Evolutionary conservation across 805 yeast genomes (phyloP), one percentile per base, ranked within the genome.

Genomic region (Kockiozyma suomiensis): DNA sequence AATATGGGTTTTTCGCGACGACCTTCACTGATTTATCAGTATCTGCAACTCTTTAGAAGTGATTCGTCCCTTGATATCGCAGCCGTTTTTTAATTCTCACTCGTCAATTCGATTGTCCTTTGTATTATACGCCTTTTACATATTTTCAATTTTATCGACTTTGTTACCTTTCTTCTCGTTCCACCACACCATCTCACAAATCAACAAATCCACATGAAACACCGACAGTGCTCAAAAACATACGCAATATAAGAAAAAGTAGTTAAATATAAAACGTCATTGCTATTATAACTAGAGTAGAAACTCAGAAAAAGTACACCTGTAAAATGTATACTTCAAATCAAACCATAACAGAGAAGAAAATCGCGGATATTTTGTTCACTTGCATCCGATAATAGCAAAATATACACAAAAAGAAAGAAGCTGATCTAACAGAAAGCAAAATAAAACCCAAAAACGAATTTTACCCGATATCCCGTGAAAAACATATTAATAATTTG

Each of bases 401-500:
- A 52, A 21, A 49, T 19, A 49, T 15, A 51, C 23, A 51, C 8
- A 25, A 42, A 28, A 40, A 51, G 21, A 21, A 26, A n/a, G 35
- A 21, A 50, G 33, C 33, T 30, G 10, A 7, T 30, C 10, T 30
- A 35, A 48, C 38, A 48, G 51, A 48, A 48, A 32, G 35, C 41
- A 48, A 48, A 48, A 48, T 48, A 33, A 48, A 48, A 48, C 40
- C 51, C 51, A 32, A 48, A 48, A 17, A 33, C 51, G 51, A 48
- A 48, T 48, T 48, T 48, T 48, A 48, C 51, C 51, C 41, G 40
- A 35, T 21, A 30, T 32, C 23, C 32, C 49, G 30, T 35, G 30
- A 26, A 38, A 19, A 51, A 28, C 8, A 48, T 6, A 52, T 15
- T 6, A 17, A 12, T 41, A 30, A 51, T 38, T 10, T 35, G 23